These are phyloP conservation scores for Chalaropsis ovoidea DNA, from an alignment of 2,329 filamentous ascomycete species.

Conservation along the genomic window DNA sequence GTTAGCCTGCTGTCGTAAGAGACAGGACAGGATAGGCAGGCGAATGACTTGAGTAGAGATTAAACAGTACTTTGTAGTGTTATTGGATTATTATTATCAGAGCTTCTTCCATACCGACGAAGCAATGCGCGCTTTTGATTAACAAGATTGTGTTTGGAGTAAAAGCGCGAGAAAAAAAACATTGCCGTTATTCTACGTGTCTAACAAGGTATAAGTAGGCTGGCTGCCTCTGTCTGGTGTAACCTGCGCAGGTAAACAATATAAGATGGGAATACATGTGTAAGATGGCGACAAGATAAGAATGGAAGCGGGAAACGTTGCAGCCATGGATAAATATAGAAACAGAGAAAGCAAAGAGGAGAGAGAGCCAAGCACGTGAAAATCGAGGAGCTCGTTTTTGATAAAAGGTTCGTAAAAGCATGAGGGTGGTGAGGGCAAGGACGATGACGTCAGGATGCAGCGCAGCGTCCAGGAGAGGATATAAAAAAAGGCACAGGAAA, in stretches of 20 bases:
- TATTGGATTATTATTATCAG: slow-evolving; percentile 5
- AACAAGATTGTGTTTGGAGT: neutral
- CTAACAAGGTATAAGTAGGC: neutral
- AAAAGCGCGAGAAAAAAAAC: neutral
- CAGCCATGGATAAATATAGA: too few species aligned
- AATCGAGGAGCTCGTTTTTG: neutral
- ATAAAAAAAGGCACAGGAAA: neutral
- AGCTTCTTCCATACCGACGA: neutral
- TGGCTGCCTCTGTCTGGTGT: neutral
- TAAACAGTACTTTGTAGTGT: slow-evolving; percentile 8
- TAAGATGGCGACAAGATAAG: neutral
- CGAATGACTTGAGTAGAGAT: slow-evolving; percentile 5
- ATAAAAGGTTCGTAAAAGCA: neutral
- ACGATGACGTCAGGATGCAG: neutral
- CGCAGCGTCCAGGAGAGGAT: too few species aligned
- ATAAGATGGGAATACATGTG: neutral
- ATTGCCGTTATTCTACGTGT: neutral
- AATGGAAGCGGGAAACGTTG: neutral
- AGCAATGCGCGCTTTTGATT: neutral
- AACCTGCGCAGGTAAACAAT: too few species aligned
- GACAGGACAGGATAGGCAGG: neutral
- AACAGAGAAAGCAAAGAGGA: neutral
- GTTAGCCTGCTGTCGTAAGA: neutral
- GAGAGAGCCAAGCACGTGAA: neutral
- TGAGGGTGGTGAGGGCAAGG: neutral